Evolutionary conservation across 1,139 yeast genomes (phyloP).

Genomic region (Geotrichum aggregatum): DNA sequence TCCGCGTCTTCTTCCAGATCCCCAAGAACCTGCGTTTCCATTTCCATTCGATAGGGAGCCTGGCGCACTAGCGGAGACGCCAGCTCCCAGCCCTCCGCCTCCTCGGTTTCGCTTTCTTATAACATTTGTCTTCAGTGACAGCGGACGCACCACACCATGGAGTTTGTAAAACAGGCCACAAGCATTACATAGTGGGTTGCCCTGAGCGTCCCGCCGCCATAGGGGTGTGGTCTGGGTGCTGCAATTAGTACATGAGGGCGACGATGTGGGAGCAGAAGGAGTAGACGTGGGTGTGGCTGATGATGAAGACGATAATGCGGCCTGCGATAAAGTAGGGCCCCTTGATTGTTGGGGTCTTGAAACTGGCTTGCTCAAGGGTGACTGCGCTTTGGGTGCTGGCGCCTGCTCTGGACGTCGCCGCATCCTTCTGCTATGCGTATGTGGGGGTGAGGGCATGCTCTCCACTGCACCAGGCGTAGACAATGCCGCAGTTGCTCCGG

Average conservation of each 20-base stretch:
- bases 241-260: conserved; percentile 64
- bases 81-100: not conserved
- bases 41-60: not conserved
- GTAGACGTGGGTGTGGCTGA: not conserved
- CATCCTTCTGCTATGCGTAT: not conserved
- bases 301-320: not conserved
- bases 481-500: not conserved
- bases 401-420: not conserved
- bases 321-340: not conserved
- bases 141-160: conserved; percentile 87
- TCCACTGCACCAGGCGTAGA: not conserved
- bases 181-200: conserved; percentile 88
- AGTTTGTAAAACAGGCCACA: conserved; percentile 84
- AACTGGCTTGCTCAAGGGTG: not conserved
- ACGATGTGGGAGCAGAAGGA: not conserved
- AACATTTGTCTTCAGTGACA: conserved; percentile 82
- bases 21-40: no score
- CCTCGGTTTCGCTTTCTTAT: conserved; percentile 62
- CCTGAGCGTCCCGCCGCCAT: conserved; percentile 88
- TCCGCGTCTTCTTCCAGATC: no score
- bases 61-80: not conserved
- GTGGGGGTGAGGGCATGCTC: not conserved
- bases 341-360: not conserved
- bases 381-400: not conserved
- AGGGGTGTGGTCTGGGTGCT: conserved; percentile 85